phyloP scores from a whole-genome alignment of 176 grass and related monocot species.

The Urochloa ruziziensis region DNA sequence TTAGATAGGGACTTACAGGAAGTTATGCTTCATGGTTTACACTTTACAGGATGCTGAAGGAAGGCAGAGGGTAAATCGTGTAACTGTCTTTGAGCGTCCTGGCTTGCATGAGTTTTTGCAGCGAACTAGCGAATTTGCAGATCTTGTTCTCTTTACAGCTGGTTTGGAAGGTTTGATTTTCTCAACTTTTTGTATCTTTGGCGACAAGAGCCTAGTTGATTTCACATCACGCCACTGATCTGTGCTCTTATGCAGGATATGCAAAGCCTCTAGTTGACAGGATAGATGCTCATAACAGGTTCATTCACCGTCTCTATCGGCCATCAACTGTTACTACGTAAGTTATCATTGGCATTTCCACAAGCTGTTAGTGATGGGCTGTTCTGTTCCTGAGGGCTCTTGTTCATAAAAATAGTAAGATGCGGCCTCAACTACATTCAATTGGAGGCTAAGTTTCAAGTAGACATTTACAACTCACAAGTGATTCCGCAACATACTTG shows the following conservation, averaged over 20 bases:
- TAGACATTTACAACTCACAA: background rate
- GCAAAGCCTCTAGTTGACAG: conserved; percentile 85
- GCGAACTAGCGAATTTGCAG: conserved; percentile 73
- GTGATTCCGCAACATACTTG: background rate
- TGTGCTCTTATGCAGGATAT: conserved; percentile 59
- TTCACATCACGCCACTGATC: background rate
- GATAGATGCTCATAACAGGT: conserved; percentile 80
- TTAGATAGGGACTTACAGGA: background rate
- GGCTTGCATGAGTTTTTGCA: conserved; percentile 86
- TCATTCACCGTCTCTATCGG: conserved; percentile 67
- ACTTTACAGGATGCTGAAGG: conserved; percentile 86
- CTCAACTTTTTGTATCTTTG: background rate
- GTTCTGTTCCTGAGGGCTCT: background rate
- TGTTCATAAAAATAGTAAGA: conserved; percentile 1
- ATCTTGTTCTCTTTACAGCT: conserved; percentile 96
- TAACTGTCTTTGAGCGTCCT: conserved; percentile 94
- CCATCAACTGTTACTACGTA: conserved; percentile 88
- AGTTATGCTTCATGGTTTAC: conserved; percentile 34
- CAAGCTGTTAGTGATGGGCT: background rate
- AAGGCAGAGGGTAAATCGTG: conserved; percentile 65
- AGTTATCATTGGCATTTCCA: conserved; percentile 29
- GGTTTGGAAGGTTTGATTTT: conserved; percentile 73
- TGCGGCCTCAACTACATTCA: background rate
- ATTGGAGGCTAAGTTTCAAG: background rate
- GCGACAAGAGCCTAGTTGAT: background rate